Percentiles rank a stretch among this genome's conserved stretches.
Evolutionary conservation across 2,329 filamentous ascomycete species (phyloP).

Genomic region (Fusarium pilosicola): DNA sequence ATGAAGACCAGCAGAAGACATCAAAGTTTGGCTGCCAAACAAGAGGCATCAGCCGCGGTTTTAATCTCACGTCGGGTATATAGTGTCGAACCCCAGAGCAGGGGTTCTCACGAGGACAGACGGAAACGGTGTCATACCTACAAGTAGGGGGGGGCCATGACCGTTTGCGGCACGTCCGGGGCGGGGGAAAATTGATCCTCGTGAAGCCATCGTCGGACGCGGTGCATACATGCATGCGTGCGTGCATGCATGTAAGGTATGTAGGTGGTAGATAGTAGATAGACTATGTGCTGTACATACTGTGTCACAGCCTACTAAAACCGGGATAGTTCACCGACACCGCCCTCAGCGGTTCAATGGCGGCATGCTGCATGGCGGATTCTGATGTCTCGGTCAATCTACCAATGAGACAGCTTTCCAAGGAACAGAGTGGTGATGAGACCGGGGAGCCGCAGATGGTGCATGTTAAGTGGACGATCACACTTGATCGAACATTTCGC

Average conservation of each 20-base stretch:
- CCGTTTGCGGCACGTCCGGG: constrained; percentile 44
- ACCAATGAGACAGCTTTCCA: constrained; percentile 42
- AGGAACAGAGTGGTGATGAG: constrained; percentile 43
- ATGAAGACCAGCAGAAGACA: constrained; percentile 20
- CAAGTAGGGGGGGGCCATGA: constrained; percentile 39
- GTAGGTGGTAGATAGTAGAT: neutral
- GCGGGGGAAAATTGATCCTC: constrained; percentile 42
- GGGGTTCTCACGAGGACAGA: constrained; percentile 44
- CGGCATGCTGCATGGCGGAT: constrained; percentile 41
- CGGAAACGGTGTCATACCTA: constrained; percentile 44
- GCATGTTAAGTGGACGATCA: constrained; percentile 42
- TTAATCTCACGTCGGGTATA: constrained; percentile 41
- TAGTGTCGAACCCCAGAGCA: constrained; percentile 34
- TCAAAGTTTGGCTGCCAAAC: constrained; percentile 23
- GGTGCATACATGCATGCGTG: constrained; percentile 15
- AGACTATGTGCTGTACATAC: constrained; percentile 27
- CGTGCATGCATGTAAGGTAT: neutral
- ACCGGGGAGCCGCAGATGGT: constrained; percentile 46
- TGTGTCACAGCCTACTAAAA: constrained; percentile 43
- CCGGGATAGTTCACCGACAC: constrained; percentile 45
- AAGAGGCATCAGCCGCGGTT: constrained; percentile 36
- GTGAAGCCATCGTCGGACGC: constrained; percentile 44
- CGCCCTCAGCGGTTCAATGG: constrained; percentile 44
- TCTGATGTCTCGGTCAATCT: constrained; percentile 40
- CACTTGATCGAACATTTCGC: constrained; percentile 44